These are phyloP conservation scores for Parachaetomium inaequale DNA, from an alignment of 495 filamentous ascomycete genomes.

Conservation along the genomic window DNA sequence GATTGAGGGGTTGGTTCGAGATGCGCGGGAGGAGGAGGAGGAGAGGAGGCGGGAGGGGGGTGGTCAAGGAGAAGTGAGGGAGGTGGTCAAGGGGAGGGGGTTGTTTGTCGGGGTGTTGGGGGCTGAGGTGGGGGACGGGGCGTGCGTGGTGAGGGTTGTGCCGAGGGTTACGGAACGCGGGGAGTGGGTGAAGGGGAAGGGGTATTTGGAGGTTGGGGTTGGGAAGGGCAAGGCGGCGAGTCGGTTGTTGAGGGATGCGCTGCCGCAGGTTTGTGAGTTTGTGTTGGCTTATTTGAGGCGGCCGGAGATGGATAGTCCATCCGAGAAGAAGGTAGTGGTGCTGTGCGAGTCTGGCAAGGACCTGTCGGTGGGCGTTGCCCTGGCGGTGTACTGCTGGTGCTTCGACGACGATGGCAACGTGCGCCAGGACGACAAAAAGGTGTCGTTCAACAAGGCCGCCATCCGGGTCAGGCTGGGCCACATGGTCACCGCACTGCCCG, in stretches of 20 bases:
- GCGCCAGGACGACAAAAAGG: slow-evolving; percentile 17
- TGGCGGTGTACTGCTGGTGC: slow-evolving; percentile 41
- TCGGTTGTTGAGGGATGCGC: slow-evolving; percentile 63
- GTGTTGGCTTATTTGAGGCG: slow-evolving; percentile 27
- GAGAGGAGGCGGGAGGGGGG: slow-evolving; percentile 16
- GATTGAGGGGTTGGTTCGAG: slow-evolving; percentile 54
- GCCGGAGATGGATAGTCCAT: background rate
- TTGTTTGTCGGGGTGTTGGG: slow-evolving; percentile 35
- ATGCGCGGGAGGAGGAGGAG: slow-evolving; percentile 39
- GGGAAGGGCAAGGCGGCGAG: slow-evolving; percentile 67
- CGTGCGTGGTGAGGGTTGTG: slow-evolving; percentile 31
- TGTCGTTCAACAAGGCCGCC: slow-evolving; percentile 63
- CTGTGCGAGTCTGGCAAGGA: slow-evolving; percentile 43
- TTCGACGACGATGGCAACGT: slow-evolving; percentile 37
- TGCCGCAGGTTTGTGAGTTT: slow-evolving; percentile 56
- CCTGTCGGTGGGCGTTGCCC: slow-evolving; percentile 49
- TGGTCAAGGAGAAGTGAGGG: slow-evolving; percentile 33
- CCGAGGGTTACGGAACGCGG: slow-evolving; percentile 34
- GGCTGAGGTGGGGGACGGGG: slow-evolving; percentile 16
- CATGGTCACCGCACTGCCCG: slow-evolving; percentile 69
- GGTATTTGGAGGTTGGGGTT: slow-evolving; percentile 60
- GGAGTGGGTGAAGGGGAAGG: slow-evolving; percentile 34
- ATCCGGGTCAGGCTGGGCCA: slow-evolving; percentile 73
- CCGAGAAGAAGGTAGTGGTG: slow-evolving; percentile 31
- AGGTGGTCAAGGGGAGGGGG: slow-evolving; percentile 31